A percentile compares a stretch with the other conserved stretches of the same genome.
Conservation (phyloP, 352 stramenopile species). For the Phytophthora megakarya region DNA sequence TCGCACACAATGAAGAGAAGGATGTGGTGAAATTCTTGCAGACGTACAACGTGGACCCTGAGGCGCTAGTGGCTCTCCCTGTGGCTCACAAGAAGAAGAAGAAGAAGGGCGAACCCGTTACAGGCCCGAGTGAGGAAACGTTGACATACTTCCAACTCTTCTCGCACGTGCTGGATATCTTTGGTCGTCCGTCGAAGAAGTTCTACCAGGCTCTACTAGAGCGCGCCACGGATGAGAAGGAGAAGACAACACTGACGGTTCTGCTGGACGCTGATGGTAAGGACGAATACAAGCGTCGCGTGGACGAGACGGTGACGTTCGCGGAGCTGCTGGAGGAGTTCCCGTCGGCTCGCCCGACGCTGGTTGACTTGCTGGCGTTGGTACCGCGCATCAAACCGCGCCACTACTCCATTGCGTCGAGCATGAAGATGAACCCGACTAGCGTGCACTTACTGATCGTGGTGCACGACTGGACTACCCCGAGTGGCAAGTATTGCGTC, state of each 20-base stretch:
- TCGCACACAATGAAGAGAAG: conserved; percentile 82
- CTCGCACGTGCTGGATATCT: conserved; percentile 84
- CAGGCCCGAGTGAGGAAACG: conserved; percentile 54
- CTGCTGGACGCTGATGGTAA: conserved; percentile 76
- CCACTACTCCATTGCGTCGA: conserved; percentile 93
- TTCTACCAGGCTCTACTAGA: conserved; percentile 80
- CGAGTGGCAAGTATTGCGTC: conserved; percentile 65
- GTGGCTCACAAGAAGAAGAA: conserved; percentile 65
- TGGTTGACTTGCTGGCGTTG: conserved; percentile 68
- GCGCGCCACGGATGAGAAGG: conserved; percentile 71
- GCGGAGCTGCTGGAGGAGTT: conserved; percentile 81
- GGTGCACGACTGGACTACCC: conserved; percentile 87
- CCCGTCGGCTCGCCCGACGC: conserved; percentile 61
- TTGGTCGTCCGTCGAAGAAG: conserved; percentile 81
- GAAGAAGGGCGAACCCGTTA: conserved; percentile 47
- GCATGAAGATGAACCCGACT: conserved; percentile 84
- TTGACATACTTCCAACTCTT: conserved; percentile 86
- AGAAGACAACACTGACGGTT: conserved; percentile 55
- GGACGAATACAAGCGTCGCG: conserved; percentile 80
- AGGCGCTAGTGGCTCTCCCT: conserved; percentile 71
- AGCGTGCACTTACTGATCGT: conserved; percentile 88
- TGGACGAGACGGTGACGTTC: conserved; percentile 81
- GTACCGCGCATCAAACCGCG: conserved; percentile 86
- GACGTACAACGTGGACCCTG: conserved; percentile 66
- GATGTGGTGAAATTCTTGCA: conserved; percentile 75